Evolutionary conservation across 2,329 filamentous ascomycete genomes (phyloP).

Genomic region (Fusarium miscanthi): DNA sequence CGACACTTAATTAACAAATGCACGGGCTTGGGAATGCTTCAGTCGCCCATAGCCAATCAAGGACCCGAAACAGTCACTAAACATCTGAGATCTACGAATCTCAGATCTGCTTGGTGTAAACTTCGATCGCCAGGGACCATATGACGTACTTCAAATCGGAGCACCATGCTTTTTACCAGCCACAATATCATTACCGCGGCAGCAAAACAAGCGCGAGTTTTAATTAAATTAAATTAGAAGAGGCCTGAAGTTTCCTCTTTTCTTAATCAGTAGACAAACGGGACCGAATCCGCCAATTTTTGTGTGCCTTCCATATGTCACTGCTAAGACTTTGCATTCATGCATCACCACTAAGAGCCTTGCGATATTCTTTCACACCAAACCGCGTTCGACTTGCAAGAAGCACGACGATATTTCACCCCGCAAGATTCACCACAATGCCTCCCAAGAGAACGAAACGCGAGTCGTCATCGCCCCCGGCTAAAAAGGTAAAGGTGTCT

Average conservation of each 20-base stretch:
- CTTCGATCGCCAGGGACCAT: conserved; percentile 47
- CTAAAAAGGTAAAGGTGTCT: conserved; percentile 50
- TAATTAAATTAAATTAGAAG: background rate
- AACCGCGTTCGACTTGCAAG: background rate
- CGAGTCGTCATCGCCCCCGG: conserved; percentile 39
- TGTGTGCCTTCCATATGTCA: conserved; percentile 11
- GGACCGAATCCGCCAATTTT: background rate
- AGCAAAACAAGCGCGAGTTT: conserved; percentile 16
- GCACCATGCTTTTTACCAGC: conserved; percentile 24
- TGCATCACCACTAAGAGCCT: background rate
- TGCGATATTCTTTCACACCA: background rate
- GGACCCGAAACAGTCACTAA: background rate
- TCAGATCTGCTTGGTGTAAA: conserved; percentile 36
- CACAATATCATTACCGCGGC: conserved; percentile 40
- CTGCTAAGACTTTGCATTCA: background rate
- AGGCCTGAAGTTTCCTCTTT: background rate
- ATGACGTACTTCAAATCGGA: conserved; percentile 50
- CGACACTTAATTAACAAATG: background rate
- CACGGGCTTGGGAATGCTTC: background rate
- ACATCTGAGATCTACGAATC: conserved; percentile 17
- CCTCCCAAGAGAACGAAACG: conserved; percentile 45
- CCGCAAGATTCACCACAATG: conserved; percentile 43
- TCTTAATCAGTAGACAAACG: background rate
- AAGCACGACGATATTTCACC: background rate
- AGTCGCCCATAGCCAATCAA: conserved; percentile 12